Evolutionary conservation across 1,284 basidiomycete genomes (phyloP), one percentile per base, ranked within the genome.

Genomic region (Afroboletus lepidellus): DNA sequence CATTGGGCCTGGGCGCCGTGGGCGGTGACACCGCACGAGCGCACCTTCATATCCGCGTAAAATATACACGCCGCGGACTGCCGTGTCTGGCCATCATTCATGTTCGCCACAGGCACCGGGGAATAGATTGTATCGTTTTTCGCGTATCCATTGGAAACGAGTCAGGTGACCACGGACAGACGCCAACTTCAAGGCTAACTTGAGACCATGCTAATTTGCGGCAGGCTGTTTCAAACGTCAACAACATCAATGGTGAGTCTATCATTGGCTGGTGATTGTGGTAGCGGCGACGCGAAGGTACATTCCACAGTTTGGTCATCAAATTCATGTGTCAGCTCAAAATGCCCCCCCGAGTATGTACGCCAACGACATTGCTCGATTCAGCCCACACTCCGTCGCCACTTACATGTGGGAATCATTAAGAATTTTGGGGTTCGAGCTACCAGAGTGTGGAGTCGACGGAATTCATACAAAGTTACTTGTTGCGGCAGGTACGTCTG

Each of bases 31-130:
- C 48, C 50, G 55, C 39, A 30, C 46, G 29, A 46, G 39, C 43
- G 34, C 60, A 49, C 44, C 37, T 55, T 69, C 65, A 70, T 70
- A 51, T 66, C 64, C 64, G 64, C 61, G 54, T 57, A 56, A 48
- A 46, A 54, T 41, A n/a, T 47, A 45, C 55, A 36, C 11, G 50
- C 66, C 64, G 63, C 66, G 63, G 63, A 62, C 52, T 52, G 60
- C 58, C 52, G 57, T 8, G 33, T 48, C 55, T 54, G 51, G 20
- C 53, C 66, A 62, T 64, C 65, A 69, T 52, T 61, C 53, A 53
- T 39, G 47, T 41, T 58, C 46, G 63, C 67, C 65, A 59, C 64
- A 61, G 67, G 65, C 56, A 65, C 63, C 65, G 66, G 64, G 64
- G 56, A 59, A 60, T 39, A 50, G 34, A 55, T 54, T n/a, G n/a